These are phyloP conservation scores for Nyssa sinensis DNA, from an alignment of 148 eudicot genomes.

Conservation along the genomic window DNA sequence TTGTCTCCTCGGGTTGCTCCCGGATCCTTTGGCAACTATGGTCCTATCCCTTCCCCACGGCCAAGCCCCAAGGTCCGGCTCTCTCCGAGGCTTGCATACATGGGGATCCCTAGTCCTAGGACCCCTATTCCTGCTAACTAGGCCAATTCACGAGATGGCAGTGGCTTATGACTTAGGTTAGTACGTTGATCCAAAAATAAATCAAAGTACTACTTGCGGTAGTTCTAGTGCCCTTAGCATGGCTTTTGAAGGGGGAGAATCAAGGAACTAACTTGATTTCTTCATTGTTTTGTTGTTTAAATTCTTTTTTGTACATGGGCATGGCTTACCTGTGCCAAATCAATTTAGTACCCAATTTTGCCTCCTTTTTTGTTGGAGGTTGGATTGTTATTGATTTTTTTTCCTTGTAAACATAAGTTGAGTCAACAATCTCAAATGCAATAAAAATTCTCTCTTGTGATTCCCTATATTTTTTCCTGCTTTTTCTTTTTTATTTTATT, in stretches of 20 bases:
- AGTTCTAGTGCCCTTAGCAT: not conserved
- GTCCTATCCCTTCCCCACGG: slow-evolving; percentile 45
- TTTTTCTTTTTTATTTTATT: too few species aligned
- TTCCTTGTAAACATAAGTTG: not conserved
- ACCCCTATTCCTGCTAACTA: slow-evolving; percentile 40
- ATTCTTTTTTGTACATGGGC: slow-evolving; percentile 15
- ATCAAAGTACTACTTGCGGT: too few species aligned
- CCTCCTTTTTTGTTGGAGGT: slow-evolving; percentile 4
- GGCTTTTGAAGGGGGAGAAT: not conserved
- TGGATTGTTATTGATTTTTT: slow-evolving; percentile 12
- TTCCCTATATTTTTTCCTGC: not conserved
- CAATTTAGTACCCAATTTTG: slow-evolving; percentile 1
- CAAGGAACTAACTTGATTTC: slow-evolving; percentile 19
- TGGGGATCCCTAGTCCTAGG: slow-evolving; percentile 71
- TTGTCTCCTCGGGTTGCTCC: slow-evolving; percentile 61
- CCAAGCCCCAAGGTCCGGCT: slow-evolving; percentile 44
- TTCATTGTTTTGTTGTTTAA: slow-evolving; percentile 15
- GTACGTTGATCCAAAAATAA: not conserved
- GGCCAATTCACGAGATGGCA: not conserved
- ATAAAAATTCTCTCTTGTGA: not conserved
- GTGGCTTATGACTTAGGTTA: not conserved
- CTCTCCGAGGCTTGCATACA: slow-evolving; percentile 46
- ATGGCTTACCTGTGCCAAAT: slow-evolving; percentile 5
- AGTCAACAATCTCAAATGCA: not conserved
- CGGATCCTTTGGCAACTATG: slow-evolving; percentile 21